phyloP scores from a whole-genome alignment of 2,329 filamentous ascomycete genomes.

The Colletotrichum tropicale region DNA sequence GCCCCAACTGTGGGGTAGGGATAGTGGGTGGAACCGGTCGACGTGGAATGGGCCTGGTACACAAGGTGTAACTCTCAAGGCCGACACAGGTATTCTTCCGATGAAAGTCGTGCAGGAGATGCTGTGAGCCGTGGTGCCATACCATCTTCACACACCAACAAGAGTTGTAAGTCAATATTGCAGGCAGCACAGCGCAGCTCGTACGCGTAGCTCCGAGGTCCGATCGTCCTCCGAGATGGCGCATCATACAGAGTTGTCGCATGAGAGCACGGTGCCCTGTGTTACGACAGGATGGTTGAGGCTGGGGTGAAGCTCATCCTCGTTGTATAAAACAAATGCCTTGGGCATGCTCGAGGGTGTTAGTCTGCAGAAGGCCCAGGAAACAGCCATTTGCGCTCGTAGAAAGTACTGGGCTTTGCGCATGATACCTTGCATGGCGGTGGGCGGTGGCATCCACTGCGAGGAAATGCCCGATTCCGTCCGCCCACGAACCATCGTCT shows the following conservation, averaged over 20 bases:
- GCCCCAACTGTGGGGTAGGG: slow-evolving; percentile 9
- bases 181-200: neutral
- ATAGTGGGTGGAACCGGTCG: slow-evolving; percentile 5
- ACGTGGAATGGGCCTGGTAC: neutral
- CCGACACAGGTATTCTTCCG: neutral
- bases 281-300: neutral
- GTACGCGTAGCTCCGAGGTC: neutral
- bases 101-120: neutral
- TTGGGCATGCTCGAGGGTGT: neutral
- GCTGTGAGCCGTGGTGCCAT: neutral
- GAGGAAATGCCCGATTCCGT: slow-evolving; percentile 1
- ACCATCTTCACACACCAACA: neutral
- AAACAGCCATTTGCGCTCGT: neutral
- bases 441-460: neutral
- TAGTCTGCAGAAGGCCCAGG: neutral
- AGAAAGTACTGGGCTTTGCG: neutral
- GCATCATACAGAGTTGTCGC: neutral
- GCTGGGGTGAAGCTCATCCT: neutral
- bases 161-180: neutral
- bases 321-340: neutral
- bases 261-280: neutral
- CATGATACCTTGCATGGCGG: neutral
- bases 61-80: neutral
- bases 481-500: neutral
- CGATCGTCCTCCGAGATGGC: neutral